Evolutionary conservation across 2,329 filamentous ascomycete genomes (phyloP).

Genomic region (Fusarium sp.): DNA sequence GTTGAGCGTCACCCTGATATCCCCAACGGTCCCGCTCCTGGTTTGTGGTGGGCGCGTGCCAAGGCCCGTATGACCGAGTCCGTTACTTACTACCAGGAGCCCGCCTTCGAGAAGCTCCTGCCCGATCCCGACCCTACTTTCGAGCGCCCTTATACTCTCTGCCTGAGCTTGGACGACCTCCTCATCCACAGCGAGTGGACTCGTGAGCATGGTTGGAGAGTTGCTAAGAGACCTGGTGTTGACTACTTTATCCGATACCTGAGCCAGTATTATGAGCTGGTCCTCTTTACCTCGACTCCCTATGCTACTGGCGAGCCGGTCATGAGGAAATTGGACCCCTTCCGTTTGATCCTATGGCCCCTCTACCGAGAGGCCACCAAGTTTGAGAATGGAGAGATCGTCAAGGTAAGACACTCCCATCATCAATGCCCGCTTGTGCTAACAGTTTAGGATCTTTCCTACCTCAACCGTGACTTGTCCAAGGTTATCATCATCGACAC

Average conservation of each 20-base stretch:
- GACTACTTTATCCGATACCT: conserved; percentile 98
- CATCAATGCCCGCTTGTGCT: conserved; percentile 10
- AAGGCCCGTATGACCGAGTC: conserved; percentile 79
- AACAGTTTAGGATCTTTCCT: conserved; percentile 82
- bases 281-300: conserved; percentile 92
- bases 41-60: conserved; percentile 83
- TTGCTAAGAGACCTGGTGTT: conserved; percentile 92
- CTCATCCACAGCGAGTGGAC: conserved; percentile 96
- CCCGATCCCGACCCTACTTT: conserved; percentile 83
- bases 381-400: conserved; percentile 93
- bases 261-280: conserved; percentile 97
- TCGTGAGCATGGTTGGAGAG: conserved; percentile 92
- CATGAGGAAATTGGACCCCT: conserved; percentile 93
- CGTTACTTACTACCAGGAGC: conserved; percentile 94
- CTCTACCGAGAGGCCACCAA: conserved; percentile 96
- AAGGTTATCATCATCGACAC: conserved; percentile 97
- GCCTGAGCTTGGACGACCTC: conserved; percentile 92
- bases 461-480: conserved; percentile 93
- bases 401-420: conserved; percentile 76
- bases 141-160: conserved; percentile 89
- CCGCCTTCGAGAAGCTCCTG: conserved; percentile 91
- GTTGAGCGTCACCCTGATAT: conserved; percentile 74
- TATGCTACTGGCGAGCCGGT: conserved; percentile 87
- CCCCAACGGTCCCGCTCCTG: conserved; percentile 81
- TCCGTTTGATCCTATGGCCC: conserved; percentile 94